Base-by-base conservation (phyloP, 305 asterid species). In the Andrographis paniculata region DNA sequence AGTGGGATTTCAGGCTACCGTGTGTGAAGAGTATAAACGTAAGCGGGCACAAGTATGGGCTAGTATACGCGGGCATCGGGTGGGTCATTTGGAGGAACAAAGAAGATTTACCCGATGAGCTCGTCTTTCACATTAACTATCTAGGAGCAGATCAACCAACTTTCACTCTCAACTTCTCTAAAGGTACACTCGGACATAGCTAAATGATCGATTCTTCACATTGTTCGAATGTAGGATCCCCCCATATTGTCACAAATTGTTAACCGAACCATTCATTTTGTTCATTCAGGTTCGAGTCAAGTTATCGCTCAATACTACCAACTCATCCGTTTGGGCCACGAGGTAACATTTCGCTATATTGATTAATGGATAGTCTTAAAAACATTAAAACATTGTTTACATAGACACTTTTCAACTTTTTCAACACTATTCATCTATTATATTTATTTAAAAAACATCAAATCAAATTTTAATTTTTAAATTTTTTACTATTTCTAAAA, bases 51-150 rank as follows among this genome's bases (percentile, higher is more conserved):
- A n/a, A n/a, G n/a, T n/a, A n/a, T n/a, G n/a, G n/a, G n/a, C n/a
- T n/a, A n/a, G n/a, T 33, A n/a, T 33, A 33, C 38, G 38, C 38
- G 9, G 38, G 38, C 38, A 33, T 33, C 13, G 38, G 38, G 8
- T 33, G 38, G 38, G 38, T 13, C 38, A 33, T 33, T 2, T 33
- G 38, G 38, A 33, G 38, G 38, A 33, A 33, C 38, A 33, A 33
- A 11, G 38, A 33, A n/a, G 38, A 33, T n/a, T 33, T 33, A n/a
- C 38, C 38, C n/a, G 38, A 33, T 33, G 38, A 33, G n/a, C 38
- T 33, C 11, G 38, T 33, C 38, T 33, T 33, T n/a, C 38, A 33
- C 38, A 33, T 33, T 33, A 33, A 33, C 38, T 33, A 33, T 10
- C 38, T 33, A 2, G 38, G 38, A 13, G 38, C 38, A 6, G 38